Evolutionary conservation across 2,329 filamentous ascomycete species (phyloP), one percentile per base, ranked within the genome.

Genomic region (Dothideomycetes sp.): DNA sequence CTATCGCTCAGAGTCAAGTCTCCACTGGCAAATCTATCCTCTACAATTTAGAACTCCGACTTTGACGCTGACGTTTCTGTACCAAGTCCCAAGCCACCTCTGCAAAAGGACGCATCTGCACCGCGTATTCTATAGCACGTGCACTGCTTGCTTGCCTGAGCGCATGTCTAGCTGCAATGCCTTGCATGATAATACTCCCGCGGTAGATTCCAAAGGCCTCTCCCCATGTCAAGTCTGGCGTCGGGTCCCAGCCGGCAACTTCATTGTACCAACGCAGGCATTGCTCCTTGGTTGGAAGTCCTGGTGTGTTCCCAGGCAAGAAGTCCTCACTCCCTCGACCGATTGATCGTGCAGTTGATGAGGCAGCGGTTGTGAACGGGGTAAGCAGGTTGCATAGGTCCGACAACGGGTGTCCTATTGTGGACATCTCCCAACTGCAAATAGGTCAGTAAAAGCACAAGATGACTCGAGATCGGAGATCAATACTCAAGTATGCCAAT

Each of bases 391-490:
- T 96, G 59, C 80, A 79, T 31, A 96, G 68, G 58, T 98, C 91
- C 4, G 84, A 89, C 16, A 96, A 73, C 1, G 91, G 91, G 59
- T 98, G 89, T n/a, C 91, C 91, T 40, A 95, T 80, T 0, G 91
- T 96, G 27, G 86, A 87, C 86, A 98, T 94, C 66, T 96, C 91
- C 89, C 89, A 96, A 64, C 52, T 54, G 29, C 5, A 7, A 14
- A 33, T 19, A 19, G 29, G 29, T 45, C 19, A 45, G 38, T n/a
- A 5, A 12, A 11, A 3, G 22, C 9, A 15, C 5, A 5, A 22
- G 15, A 11, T 11, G 17, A 43, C 46, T n/a, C n/a, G n/a, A n/a
- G n/a, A n/a, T n/a, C n/a, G n/a, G n/a, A n/a, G n/a, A n/a, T n/a
- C n/a, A n/a, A 42, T 33, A 48, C 46, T 98, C 91, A 4, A 96